Evolutionary conservation across 2,329 filamentous ascomycete species (phyloP).

Genomic region (Daldinia eschscholtzii): DNA sequence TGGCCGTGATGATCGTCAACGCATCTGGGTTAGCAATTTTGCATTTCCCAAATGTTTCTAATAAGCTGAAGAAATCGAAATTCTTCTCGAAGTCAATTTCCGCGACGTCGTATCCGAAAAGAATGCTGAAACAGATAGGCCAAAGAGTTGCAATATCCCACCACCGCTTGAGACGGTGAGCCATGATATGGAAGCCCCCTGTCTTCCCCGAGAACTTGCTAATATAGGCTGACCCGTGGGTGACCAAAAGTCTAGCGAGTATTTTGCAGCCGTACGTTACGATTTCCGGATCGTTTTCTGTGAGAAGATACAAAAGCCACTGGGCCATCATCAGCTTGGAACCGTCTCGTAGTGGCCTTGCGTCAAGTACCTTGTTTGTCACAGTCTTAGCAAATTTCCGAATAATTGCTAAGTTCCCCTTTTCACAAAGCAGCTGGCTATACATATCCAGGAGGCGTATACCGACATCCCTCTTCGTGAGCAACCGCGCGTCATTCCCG

Average conservation of each 20-base stretch:
- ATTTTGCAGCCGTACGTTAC: slow-evolving; percentile 86
- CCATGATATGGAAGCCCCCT: slow-evolving; percentile 89
- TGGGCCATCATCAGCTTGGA: slow-evolving; percentile 58
- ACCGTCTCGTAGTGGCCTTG: slow-evolving; percentile 41
- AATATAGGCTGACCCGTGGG: slow-evolving; percentile 84
- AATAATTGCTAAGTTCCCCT: slow-evolving; percentile 75
- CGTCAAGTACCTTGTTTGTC: slow-evolving; percentile 82
- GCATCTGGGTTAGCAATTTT: slow-evolving; percentile 82
- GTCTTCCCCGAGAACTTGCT: slow-evolving; percentile 86
- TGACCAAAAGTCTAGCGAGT: slow-evolving; percentile 83
- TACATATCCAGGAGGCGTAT: slow-evolving; percentile 82
- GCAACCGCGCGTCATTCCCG: slow-evolving; percentile 54
- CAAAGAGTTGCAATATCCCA: slow-evolving; percentile 89
- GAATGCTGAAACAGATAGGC: slow-evolving; percentile 87
- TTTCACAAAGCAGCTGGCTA: slow-evolving; percentile 80
- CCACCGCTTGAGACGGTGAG: slow-evolving; percentile 83
- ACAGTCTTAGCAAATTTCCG: slow-evolving; percentile 93
- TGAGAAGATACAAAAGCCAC: slow-evolving; percentile 93
- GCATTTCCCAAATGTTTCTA: slow-evolving; percentile 78
- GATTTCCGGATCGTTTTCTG: slow-evolving; percentile 86
- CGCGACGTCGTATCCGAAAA: slow-evolving; percentile 87
- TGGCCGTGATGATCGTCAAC: slow-evolving; percentile 81
- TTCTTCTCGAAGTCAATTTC: slow-evolving; percentile 78
- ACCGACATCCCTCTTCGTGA: slow-evolving; percentile 78
- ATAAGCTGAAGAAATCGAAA: slow-evolving; percentile 79